Evolutionary conservation across 371 early-diverging fungal genomes (phyloP).

Genomic region (Antonospora locustae): DNA sequence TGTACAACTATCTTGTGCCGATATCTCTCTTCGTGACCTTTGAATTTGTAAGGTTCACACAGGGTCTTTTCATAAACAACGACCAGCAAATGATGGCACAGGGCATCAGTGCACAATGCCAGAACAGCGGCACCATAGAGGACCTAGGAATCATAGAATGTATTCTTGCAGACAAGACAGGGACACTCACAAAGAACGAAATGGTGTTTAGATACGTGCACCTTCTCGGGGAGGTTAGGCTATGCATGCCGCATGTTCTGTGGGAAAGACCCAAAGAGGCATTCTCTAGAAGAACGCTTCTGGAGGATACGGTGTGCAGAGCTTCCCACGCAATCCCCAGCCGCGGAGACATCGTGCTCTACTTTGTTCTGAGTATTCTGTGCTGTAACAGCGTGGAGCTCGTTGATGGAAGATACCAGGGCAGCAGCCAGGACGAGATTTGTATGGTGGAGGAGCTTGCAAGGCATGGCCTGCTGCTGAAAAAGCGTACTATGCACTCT

Average conservation of each 20-base stretch:
- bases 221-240: background rate
- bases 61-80: constrained; percentile 62
- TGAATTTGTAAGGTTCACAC: constrained; percentile 60
- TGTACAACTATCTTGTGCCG: constrained; percentile 63
- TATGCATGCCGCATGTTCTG: background rate
- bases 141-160: constrained; percentile 84
- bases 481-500: too few species aligned
- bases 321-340: background rate
- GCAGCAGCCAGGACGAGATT: constrained; percentile 54
- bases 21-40: constrained; percentile 82
- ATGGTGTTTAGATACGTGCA: constrained; percentile 67
- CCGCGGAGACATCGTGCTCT: constrained; percentile 5
- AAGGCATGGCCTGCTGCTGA: background rate
- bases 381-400: constrained; percentile 51
- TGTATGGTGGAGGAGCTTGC: constrained; percentile 43
- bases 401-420: constrained; percentile 47
- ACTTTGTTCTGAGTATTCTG: constrained; percentile 38
- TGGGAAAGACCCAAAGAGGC: background rate
- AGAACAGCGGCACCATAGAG: constrained; percentile 77
- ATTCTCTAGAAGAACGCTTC: background rate
- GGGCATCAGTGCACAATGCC: constrained; percentile 57
- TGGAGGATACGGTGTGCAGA: background rate
- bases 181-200: constrained; percentile 84
- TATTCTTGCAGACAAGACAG: constrained; percentile 87
- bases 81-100: constrained; percentile 35